Evolutionary conservation across 352 stramenopile species (phyloP), one percentile per base, ranked within the genome.

Genomic region (Peronosclerospora sorghi): DNA sequence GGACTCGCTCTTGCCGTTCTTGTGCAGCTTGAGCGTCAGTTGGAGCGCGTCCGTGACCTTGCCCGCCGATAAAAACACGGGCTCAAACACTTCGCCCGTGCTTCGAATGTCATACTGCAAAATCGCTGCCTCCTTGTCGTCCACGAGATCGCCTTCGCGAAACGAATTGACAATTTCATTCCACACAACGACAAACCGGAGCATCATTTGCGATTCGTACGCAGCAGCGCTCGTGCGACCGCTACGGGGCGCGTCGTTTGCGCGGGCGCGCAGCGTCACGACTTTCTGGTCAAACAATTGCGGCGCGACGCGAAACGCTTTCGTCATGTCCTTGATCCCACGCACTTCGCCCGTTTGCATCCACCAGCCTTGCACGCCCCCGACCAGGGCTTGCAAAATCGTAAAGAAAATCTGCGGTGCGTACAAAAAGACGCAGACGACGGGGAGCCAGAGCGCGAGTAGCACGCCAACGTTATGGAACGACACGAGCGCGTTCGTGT

Each of bases 131-230:
- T 87, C 74, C 42, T 85, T 87, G 46, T 87, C 74, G 15, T 87
- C 74, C 4, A 87, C 42, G 34, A 87, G 44, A 52, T 87, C 74
- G 4, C 68, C 65, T 44, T 83, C 73, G 12, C 74, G 69, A 54
- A 87, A 87, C 5, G 73, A 85, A 53, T 87, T 87, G 4, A 87
- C 73, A 28, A 85, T 85, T 40, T 87, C 74, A 41, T 87, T 87
- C 74, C 74, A 87, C 2, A 87, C 74, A 4, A 87, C 74, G 7
- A 85, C 74, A 19, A 87, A 87, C 7, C 74, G 74, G 15, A 87
- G 49, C 73, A 85, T 83, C 74, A 85, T 85, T 48, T 87, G 74
- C 18, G 70, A 84, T 42, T 86, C 66, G 54, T 83, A 86, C 2
- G 71, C 71, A 0, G 69, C 66, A 2, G 68, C 68, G 2, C 77